Percentiles rank a stretch among this genome's conserved stretches.
Conservation (phyloP, 257 asterid genomes). For the Rehmannia glutinosa region DNA sequence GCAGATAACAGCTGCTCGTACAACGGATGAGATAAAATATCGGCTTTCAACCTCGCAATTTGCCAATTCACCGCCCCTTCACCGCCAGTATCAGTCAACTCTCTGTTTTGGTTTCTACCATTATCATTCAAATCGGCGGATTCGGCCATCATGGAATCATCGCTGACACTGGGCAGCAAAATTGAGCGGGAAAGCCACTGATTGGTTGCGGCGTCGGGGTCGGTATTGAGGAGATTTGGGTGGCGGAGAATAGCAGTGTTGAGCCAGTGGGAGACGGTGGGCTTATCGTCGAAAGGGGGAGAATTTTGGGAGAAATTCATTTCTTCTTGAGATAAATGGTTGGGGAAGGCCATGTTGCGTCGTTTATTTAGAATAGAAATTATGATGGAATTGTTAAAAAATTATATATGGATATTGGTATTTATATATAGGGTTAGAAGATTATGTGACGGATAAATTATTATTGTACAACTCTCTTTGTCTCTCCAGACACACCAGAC, state of each 20-base stretch:
- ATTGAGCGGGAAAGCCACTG: conserved; percentile 52
- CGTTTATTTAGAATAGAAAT: too few relatives aligned
- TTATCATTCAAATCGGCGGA: conserved; percentile 26
- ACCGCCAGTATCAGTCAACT: conserved; percentile 22
- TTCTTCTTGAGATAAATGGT: conserved; percentile 52
- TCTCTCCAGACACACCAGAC: too few relatives aligned
- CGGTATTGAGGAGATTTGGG: conserved; percentile 50
- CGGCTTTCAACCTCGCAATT: conserved; percentile 49
- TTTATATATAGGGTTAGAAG: too few relatives aligned
- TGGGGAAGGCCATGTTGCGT: conserved; percentile 54
- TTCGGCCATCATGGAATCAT: conserved; percentile 33
- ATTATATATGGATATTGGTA: too few relatives aligned
- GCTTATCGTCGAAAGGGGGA: conserved; percentile 18
- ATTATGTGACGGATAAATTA: too few relatives aligned
- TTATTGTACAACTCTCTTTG: too few relatives aligned
- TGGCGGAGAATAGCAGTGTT: conserved; percentile 49
- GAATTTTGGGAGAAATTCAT: conserved; percentile 31
- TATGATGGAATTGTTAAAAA: too few relatives aligned
- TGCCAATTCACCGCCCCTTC: conserved; percentile 58
- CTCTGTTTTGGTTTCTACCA: conserved; percentile 15
- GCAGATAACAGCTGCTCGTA: conserved; percentile 66
- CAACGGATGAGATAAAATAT: conserved; percentile 55
- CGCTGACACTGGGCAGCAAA: conserved; percentile 30
- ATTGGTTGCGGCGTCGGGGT: conserved; percentile 27
- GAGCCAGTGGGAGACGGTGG: conserved; percentile 45